These are phyloP conservation scores for Penicillium steckii DNA, from an alignment of 495 filamentous ascomycete genomes.

Conservation along the genomic window DNA sequence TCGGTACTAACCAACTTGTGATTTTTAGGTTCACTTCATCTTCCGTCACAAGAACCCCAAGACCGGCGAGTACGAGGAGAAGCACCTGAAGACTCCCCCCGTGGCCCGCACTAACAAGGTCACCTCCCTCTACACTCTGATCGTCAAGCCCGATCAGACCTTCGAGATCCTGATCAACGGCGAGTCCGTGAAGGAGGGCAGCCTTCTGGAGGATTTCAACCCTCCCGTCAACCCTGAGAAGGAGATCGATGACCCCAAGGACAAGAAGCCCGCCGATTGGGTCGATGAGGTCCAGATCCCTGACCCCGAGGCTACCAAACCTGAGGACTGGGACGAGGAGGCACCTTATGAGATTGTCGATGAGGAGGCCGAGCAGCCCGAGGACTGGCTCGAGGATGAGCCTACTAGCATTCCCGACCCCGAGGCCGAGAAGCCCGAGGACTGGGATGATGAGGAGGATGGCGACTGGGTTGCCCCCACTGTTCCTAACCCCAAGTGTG, in stretches of 20 bases:
- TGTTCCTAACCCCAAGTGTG: conserved; percentile 93
- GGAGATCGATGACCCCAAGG: conserved; percentile 96
- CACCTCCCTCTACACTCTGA: conserved; percentile 91
- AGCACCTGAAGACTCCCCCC: conserved; percentile 87
- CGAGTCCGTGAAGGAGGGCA: conserved; percentile 79
- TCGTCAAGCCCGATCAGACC: conserved; percentile 93
- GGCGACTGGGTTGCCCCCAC: conserved; percentile 97
- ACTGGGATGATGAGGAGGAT: conserved; percentile 99
- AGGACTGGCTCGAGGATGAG: conserved; percentile 95
- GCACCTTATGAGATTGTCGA: conserved; percentile 95
- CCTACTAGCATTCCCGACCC: conserved; percentile 84
- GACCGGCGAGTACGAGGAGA: conserved; percentile 99
- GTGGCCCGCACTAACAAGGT: conserved; percentile 85
- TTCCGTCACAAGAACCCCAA: conserved; percentile 99
- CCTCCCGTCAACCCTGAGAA: conserved; percentile 90
- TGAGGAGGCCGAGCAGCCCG: conserved; percentile 86
- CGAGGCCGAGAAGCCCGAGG: conserved; percentile 97
- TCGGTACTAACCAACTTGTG: conserved; percentile 1
- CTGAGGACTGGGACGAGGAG: conserved; percentile 98
- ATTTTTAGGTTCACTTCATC: conserved; percentile 88
- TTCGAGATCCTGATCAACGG: conserved; percentile 90
- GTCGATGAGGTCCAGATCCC: conserved; percentile 87
- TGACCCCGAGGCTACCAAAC: conserved; percentile 93
- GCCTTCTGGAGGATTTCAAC: conserved; percentile 89
- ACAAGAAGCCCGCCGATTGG: conserved; percentile 94